A percentile compares a stretch with the other conserved stretches of the same genome.
Conservation (phyloP, 805 yeast species). For the Suhomyces xylopsoci region DNA sequence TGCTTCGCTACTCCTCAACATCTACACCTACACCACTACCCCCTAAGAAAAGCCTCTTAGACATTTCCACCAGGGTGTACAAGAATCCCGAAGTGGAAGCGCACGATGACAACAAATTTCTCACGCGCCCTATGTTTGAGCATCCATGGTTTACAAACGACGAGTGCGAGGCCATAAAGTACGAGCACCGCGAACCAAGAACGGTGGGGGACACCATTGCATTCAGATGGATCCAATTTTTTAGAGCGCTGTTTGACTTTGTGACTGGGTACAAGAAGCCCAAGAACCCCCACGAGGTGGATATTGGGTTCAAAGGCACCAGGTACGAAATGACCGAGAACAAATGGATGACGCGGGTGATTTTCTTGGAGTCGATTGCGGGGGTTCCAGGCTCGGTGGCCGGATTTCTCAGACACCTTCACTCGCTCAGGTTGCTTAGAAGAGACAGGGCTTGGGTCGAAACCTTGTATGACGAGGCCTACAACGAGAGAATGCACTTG, state of each 20-base stretch:
- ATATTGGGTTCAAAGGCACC: slow-evolving; percentile 32
- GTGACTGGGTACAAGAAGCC: slow-evolving; percentile 67
- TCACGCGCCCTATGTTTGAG: slow-evolving; percentile 39
- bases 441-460: slow-evolving; percentile 76
- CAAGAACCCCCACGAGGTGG: slow-evolving; percentile 24
- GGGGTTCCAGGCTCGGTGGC: slow-evolving; percentile 83
- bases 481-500: slow-evolving; percentile 75
- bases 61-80: slow-evolving; percentile 26
- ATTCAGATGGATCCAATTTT: slow-evolving; percentile 39
- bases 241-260: slow-evolving; percentile 54
- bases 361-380: slow-evolving; percentile 69
- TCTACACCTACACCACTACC: background rate
- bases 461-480: slow-evolving; percentile 70
- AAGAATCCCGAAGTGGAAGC: slow-evolving; percentile 17
- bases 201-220: slow-evolving; percentile 53
- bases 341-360: slow-evolving; percentile 61
- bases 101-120: slow-evolving; percentile 31
- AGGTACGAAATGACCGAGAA: slow-evolving; percentile 54
- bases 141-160: slow-evolving; percentile 31
- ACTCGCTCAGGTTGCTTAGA: slow-evolving; percentile 56
- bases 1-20: background rate
- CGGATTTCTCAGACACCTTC: slow-evolving; percentile 66
- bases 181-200: slow-evolving; percentile 51
- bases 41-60: slow-evolving; percentile 12
- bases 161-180: slow-evolving; percentile 37